Conservation (phyloP, 1,284 basidiomycete genomes). For the Puccinia triticina region DNA sequence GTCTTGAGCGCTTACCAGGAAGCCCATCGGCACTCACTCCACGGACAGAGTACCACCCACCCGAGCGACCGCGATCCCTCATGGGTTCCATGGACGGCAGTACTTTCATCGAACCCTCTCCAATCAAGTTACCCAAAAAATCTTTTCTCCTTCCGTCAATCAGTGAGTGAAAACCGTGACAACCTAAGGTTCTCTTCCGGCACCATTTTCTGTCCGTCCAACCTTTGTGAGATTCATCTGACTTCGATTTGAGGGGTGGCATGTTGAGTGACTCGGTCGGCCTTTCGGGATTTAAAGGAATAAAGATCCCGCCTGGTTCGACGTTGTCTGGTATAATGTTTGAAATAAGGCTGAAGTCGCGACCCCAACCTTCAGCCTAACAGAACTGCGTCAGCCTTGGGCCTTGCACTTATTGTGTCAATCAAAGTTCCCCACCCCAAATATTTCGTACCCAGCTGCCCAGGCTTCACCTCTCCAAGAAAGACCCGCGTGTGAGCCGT, state of each 20-base stretch:
- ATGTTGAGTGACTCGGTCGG: slow-evolving; percentile 26
- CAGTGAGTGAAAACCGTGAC: background rate
- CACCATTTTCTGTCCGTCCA: slow-evolving; percentile 46
- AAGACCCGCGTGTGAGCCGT: slow-evolving; percentile 36
- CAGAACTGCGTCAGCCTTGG: background rate
- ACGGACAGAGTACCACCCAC: slow-evolving; percentile 38
- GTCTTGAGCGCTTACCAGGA: slow-evolving; percentile 24
- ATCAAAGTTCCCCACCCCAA: slow-evolving; percentile 12
- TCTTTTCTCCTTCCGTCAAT: background rate
- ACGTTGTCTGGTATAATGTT: slow-evolving; percentile 32
- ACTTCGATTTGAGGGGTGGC: background rate
- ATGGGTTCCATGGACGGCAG: background rate
- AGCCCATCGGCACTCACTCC: slow-evolving; percentile 43
- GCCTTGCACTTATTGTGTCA: background rate
- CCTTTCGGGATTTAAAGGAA: slow-evolving; percentile 25
- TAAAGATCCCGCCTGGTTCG: slow-evolving; percentile 38
- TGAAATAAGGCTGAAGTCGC: slow-evolving; percentile 11
- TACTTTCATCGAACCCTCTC: background rate
- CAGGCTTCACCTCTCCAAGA: slow-evolving; percentile 48
- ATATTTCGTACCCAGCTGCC: slow-evolving; percentile 48
- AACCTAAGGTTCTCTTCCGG: background rate
- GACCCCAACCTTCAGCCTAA: slow-evolving; percentile 15
- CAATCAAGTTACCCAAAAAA: background rate
- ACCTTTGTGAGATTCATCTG: slow-evolving; percentile 30
- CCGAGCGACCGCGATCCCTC: slow-evolving; percentile 3